Percentiles rank a stretch among this genome's conserved stretches.
These are phyloP conservation scores for Salvia sclarea DNA, from an alignment of 305 asterid species.

Conservation along the genomic window DNA sequence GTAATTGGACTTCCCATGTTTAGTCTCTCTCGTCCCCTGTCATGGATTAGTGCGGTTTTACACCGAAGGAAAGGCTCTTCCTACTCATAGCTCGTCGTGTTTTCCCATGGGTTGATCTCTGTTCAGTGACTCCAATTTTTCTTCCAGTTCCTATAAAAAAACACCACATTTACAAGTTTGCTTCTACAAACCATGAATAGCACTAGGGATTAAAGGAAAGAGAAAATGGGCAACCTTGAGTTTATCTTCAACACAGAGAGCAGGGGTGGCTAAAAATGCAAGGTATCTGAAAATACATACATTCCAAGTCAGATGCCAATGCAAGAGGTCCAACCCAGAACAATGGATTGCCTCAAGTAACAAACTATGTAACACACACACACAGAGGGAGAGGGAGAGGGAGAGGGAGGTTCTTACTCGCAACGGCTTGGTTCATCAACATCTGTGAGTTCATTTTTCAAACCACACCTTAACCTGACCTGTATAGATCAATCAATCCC, in stretches of 20 bases:
- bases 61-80: background rate
- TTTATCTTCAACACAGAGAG: conserved; percentile 68
- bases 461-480: conserved; percentile 91
- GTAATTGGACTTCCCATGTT: background rate
- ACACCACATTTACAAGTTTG: background rate
- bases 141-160: conserved; percentile 66
- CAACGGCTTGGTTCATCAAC: conserved; percentile 99
- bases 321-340: background rate
- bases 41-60: background rate
- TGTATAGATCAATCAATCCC: conserved; percentile 33
- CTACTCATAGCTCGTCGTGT: conserved; percentile 78
- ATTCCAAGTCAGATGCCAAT: conserved; percentile 30
- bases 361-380: background rate
- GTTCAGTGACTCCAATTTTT: conserved; percentile 60
- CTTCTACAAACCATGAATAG: background rate
- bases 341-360: background rate
- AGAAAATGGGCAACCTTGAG: conserved; percentile 50
- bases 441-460: conserved; percentile 75
- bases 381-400: background rate
- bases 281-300: conserved; percentile 56
- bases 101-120: conserved; percentile 57
- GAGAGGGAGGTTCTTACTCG: conserved; percentile 62
- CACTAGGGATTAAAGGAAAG: background rate
- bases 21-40: background rate
- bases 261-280: conserved; percentile 82